Base-by-base conservation (phyloP, 257 asterid genomes). In the Nicotiana tabacum region DNA sequence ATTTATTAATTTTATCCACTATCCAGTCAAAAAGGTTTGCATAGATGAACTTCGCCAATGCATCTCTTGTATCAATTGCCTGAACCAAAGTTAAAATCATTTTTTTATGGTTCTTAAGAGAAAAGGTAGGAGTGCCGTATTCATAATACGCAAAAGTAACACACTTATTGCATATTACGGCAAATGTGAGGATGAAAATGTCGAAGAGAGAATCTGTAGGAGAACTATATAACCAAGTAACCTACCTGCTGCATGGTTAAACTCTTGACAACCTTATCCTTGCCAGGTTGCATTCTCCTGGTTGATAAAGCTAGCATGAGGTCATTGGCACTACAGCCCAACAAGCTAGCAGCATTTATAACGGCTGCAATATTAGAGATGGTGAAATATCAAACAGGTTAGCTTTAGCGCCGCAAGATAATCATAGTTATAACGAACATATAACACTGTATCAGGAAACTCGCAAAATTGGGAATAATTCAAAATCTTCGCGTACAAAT, bases 1-100 rank as follows among this genome's bases (percentile, higher is more conserved):
- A 91, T 82, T 83, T 80, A 85, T 96, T 96, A 84, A 93, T 89
- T 90, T 88, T 88, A 81, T 87, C 93, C 17, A 94, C 97, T 81
- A 96, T 90, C 99, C 99, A 96, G 57, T 90, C 93, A 87, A 96
- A 96, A 90, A 94, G 87, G 87, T 95, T 92, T 37, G 89, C 86
- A 43, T 96, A 93, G 86, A 94, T 88, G 86, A 90, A 89, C 86
- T 90, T 93, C 11, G 99, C 98, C 88, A 96, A 77, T 82, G 97
- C 91, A 86, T 96, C 95, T 88, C 98, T 93, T 64, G 92, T 85
- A 77, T 86, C 91, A 82, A 88, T 87, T 77, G 98, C 99, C 99
- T 96, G 81, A 69, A 67, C 48, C 64, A 53, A 70, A 37, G 56
- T 60, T 39, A 53, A 37, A 61, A 64, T 39, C 82, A 77, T 48